phyloP scores from a whole-genome alignment of 148 eudicot genomes.

The Silene latifolia region DNA sequence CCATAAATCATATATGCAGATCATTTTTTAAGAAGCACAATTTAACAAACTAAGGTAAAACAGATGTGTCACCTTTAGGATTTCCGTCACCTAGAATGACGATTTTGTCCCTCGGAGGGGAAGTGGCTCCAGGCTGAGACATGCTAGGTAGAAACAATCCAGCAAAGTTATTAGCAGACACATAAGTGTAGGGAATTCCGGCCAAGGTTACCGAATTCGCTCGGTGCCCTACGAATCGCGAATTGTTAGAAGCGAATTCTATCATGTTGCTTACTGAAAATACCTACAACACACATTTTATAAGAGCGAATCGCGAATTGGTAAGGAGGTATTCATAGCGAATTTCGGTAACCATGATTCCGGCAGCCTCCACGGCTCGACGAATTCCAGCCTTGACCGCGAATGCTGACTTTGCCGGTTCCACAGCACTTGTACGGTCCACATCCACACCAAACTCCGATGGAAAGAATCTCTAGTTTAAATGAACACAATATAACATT shows the following conservation, averaged over 20 bases:
- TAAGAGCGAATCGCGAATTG: too few species aligned
- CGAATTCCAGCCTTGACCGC: slow-evolving; percentile 40
- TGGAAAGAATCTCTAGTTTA: slow-evolving; percentile 56
- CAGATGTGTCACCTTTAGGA: slow-evolving; percentile 38
- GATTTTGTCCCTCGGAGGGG: slow-evolving; percentile 65
- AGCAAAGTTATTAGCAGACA: slow-evolving; percentile 46
- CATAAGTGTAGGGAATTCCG: slow-evolving; percentile 57
- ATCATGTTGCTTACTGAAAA: too few species aligned
- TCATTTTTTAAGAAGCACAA: too few species aligned
- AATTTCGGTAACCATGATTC: too few species aligned
- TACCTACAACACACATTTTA: too few species aligned
- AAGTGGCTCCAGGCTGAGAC: slow-evolving; percentile 46
- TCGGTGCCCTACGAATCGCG: too few species aligned
- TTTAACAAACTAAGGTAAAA: too few species aligned
- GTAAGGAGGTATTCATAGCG: too few species aligned
- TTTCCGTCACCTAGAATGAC: slow-evolving; percentile 62
- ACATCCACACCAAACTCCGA: slow-evolving; percentile 70
- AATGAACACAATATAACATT: too few species aligned
- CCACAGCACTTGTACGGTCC: slow-evolving; percentile 51
- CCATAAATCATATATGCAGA: too few species aligned
- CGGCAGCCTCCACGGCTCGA: slow-evolving; percentile 47
- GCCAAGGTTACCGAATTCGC: too few species aligned
- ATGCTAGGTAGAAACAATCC: slow-evolving; percentile 41
- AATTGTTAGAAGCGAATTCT: too few species aligned
- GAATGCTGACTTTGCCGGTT: slow-evolving; percentile 45